Evolutionary conservation across 164 flowering plant species (phyloP), one percentile per base, ranked within the genome.

Genomic region (Houttuynia cordata): DNA sequence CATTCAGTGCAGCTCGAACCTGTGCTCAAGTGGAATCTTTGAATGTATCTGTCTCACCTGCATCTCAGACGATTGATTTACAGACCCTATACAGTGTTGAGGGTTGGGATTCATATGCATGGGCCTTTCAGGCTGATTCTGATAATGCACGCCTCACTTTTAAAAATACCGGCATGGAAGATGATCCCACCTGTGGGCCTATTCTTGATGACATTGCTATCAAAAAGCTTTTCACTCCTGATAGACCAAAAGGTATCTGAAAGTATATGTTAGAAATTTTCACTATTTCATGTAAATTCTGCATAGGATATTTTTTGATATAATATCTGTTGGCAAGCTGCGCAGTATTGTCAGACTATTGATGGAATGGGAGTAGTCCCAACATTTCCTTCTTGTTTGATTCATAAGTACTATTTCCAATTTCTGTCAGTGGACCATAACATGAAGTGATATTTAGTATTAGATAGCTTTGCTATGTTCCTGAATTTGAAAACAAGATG

Each of bases 161-260:
- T 55, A 73, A 65, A 60, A 93, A 93, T 70, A 78, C 92, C 0
- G 97, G 99, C 57, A 88, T 88, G 94, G 96, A 90, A 70, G 95
- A 93, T 30, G 97, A 93, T 68, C 99, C 97, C 57, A 80, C 91
- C 5, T 93, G 99, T 67, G 99, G 99, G 42, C 99, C 99, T 68
- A 83, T 93, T 70, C 77, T 93, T 20, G 99, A 93, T 60, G 83
- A 88, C 57, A 65, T 93, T 62, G 92, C 97, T n/a, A 75, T 90
- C 58, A 93, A 93, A 81, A 90, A 88, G 84, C 88, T 93, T 50
- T 84, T 86, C 62, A 67, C 79, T 8, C 97, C 99, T 13, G 83
- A 82, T 69, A 76, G 63, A 51, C 79, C 85, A 65, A 78, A 88
- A 82, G 94, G 97, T 92, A 71, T 17, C 17, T 45, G 37, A 30